Percentiles rank a stretch among this genome's conserved stretches.
These are phyloP conservation scores for Herpetospermum pedunculosum DNA, from an alignment of 306 rosid species.

Conservation along the genomic window DNA sequence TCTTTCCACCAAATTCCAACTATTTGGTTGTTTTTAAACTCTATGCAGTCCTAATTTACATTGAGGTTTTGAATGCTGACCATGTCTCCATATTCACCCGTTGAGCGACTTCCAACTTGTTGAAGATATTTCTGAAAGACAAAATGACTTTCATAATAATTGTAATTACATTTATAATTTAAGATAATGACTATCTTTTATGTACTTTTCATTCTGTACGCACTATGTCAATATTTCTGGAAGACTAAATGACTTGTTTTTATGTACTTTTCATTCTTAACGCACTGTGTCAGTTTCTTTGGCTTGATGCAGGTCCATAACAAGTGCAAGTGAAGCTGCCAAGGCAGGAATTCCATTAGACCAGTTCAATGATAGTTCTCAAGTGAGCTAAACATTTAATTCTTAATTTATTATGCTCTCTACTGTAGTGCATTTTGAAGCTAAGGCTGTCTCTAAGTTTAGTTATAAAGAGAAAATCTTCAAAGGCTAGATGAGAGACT, in stretches of 20 bases:
- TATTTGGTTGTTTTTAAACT: background rate
- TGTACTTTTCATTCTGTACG: background rate
- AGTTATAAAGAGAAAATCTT: background rate
- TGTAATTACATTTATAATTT: background rate
- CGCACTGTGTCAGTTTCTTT: background rate
- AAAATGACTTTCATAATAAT: background rate
- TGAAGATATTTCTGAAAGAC: background rate
- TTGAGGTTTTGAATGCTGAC: background rate
- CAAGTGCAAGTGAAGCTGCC: constrained; percentile 34
- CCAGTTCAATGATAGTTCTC: constrained; percentile 22
- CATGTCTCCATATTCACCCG: background rate
- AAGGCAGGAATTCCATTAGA: constrained; percentile 36
- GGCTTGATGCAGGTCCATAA: constrained; percentile 20
- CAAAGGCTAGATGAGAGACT: background rate
- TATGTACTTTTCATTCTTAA: background rate
- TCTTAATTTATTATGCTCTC: background rate
- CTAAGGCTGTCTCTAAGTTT: background rate
- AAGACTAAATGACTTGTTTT: background rate
- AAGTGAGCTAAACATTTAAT: constrained; percentile 15
- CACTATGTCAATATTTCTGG: background rate
- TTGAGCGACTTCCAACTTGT: background rate
- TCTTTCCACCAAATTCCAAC: background rate
- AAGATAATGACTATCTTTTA: background rate
- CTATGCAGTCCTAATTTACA: background rate
- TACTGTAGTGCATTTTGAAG: background rate